Conservation (phyloP, 1,284 basidiomycete genomes). For the Waitea zeae region DNA sequence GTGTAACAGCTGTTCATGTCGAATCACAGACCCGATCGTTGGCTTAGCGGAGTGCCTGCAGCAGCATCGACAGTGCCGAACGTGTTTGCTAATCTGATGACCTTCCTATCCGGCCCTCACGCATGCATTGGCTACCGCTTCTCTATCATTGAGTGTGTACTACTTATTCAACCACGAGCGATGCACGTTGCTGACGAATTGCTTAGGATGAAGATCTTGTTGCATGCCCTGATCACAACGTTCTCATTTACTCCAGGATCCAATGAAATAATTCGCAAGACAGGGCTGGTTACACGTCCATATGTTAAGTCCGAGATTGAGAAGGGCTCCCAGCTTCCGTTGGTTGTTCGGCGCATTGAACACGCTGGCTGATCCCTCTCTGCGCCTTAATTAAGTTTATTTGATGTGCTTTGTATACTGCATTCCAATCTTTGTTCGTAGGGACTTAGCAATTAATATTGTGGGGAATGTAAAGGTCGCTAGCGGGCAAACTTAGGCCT, state of each 20-base stretch:
- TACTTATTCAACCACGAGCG: not conserved
- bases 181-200: not conserved
- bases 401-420: too few species aligned
- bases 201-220: slow-evolving; percentile 16
- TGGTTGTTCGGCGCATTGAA: too few species aligned
- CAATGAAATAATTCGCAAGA: slow-evolving; percentile 6
- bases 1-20: not conserved
- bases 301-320: slow-evolving; percentile 1
- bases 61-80: slow-evolving; percentile 8
- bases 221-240: slow-evolving; percentile 19
- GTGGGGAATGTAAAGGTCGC: too few species aligned
- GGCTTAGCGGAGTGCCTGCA: slow-evolving; percentile 7
- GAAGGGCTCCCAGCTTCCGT: slow-evolving; percentile 4
- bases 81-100: slow-evolving; percentile 9
- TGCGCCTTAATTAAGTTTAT: too few species aligned
- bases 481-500: too few species aligned
- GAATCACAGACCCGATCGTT: slow-evolving; percentile 10
- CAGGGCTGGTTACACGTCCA: slow-evolving; percentile 6
- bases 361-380: too few species aligned
- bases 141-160: slow-evolving; percentile 16
- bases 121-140: slow-evolving; percentile 19
- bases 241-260: slow-evolving; percentile 14
- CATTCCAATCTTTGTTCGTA: too few species aligned
- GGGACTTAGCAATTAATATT: too few species aligned
- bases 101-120: slow-evolving; percentile 9